phyloP scores from a whole-genome alignment of 75 land plant species.

The Azolla pinnata region DNA sequence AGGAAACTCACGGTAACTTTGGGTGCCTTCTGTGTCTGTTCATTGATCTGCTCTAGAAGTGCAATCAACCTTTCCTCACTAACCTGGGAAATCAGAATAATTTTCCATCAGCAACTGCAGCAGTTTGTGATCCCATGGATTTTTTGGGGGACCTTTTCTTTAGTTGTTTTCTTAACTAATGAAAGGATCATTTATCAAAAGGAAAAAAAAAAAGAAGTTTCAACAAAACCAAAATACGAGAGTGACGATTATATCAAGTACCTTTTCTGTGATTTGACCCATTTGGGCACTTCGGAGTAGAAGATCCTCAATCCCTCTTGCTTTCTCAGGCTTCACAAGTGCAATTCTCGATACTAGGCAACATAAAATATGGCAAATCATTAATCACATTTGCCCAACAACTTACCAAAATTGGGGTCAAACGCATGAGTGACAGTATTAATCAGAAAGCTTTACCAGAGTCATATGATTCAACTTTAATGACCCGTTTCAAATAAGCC shows the following conservation, averaged over 20 bases:
- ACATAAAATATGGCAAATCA: too few species aligned
- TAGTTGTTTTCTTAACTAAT: too few species aligned
- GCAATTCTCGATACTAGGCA: slow-evolving; percentile 84
- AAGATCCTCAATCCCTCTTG: slow-evolving; percentile 93
- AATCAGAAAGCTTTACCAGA: too few species aligned
- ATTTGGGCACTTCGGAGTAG: slow-evolving; percentile 62
- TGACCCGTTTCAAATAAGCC: too few species aligned
- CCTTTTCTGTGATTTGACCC: slow-evolving; percentile 95
- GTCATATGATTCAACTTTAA: too few species aligned
- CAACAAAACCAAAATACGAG: background rate
- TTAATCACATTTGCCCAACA: too few species aligned
- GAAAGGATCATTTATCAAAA: too few species aligned
- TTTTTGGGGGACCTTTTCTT: too few species aligned
- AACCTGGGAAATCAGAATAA: slow-evolving; percentile 46
- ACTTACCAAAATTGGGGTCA: too few species aligned
- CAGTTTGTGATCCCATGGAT: too few species aligned
- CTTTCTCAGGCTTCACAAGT: slow-evolving; percentile 93
- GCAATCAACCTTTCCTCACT: slow-evolving; percentile 85
- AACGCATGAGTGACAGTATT: too few species aligned
- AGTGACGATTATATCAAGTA: slow-evolving; percentile 7
- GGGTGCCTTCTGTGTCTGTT: slow-evolving; percentile 78
- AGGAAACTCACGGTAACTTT: slow-evolving; percentile 89
- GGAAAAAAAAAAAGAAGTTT: background rate
- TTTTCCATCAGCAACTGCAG: too few species aligned
- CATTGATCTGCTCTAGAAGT: slow-evolving; percentile 91